Conservation (phyloP, 768 basidiomycete species). For the Naganishia friedmannii region DNA sequence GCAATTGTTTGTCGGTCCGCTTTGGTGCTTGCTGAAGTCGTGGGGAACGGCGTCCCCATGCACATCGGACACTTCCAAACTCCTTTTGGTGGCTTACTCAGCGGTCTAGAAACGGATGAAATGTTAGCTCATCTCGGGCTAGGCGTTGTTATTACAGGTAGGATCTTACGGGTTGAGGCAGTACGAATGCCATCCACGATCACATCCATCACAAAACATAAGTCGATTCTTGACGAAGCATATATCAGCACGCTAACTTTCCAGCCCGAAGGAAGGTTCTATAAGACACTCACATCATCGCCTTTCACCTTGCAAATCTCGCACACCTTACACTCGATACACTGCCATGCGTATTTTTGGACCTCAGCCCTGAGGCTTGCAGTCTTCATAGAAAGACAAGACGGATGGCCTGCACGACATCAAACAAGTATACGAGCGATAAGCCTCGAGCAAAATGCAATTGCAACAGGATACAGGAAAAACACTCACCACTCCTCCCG, state of each 20-base stretch:
- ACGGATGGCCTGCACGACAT: slow-evolving; percentile 68
- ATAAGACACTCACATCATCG: slow-evolving; percentile 71
- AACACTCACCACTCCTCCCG: slow-evolving; percentile 69
- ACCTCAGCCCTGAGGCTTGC: slow-evolving; percentile 60
- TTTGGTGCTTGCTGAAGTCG: slow-evolving; percentile 34
- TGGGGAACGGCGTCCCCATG: slow-evolving; percentile 9
- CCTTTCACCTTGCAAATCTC: slow-evolving; percentile 80
- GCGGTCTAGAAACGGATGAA: slow-evolving; percentile 57
- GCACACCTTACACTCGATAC: slow-evolving; percentile 87
- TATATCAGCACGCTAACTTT: neutral
- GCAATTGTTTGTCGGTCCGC: slow-evolving; percentile 23
- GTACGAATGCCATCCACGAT: slow-evolving; percentile 58
- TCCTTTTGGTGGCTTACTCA: slow-evolving; percentile 64
- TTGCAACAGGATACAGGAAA: slow-evolving; percentile 15
- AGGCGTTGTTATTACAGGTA: slow-evolving; percentile 41
- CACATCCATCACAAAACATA: slow-evolving; percentile 89
- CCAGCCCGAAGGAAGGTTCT: neutral
- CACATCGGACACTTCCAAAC: slow-evolving; percentile 51
- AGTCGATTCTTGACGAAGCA: slow-evolving; percentile 62
- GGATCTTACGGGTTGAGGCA: slow-evolving; percentile 45
- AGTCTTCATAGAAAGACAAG: slow-evolving; percentile 66
- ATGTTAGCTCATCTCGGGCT: neutral
- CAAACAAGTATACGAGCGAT: neutral
- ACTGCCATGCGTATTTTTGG: slow-evolving; percentile 75
- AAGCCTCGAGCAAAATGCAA: neutral